Evolutionary conservation across 306 rosid species (phyloP), one percentile per base, ranked within the genome.

Genomic region (Neltuma alba): DNA sequence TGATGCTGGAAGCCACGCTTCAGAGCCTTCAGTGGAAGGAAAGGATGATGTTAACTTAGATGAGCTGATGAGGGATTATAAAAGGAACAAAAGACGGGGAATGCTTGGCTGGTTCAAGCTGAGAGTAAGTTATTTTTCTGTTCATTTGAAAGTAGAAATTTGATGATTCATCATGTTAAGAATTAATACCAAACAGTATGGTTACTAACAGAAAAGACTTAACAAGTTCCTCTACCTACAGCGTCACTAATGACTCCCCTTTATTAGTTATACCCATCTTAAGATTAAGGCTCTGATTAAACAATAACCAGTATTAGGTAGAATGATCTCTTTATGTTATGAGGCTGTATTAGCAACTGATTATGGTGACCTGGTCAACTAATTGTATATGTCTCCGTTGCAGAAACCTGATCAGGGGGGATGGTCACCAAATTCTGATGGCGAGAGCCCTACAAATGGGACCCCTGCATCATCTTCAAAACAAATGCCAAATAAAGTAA

Each of bases 61-160:
- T 74, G 97, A 93, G 80, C 76, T 91, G 85, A 94, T 82, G 71
- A 91, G 87, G 72, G 97, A 89, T 84, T 87, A 81, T 75, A 93
- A 80, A 87, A 87, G 89, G 69, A 86, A 81, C 88, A 89, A 75
- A 84, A 88, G 75, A 52, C 93, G 92, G 7, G 97, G 97, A 79
- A 88, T 91, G 97, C 93, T 93, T 67, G 85, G 92, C 80, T 93
- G 98, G 98, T 89, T 93, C 84, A 93, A 91, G 84, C 77, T 86
- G 72, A 86, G 84, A 76, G 98, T 91, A 84, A 75, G 87, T 75
- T 79, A 77, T 57, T 75, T 71, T 76, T 47, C 81, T 21, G 31
- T 20, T 69, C 30, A 40, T 72, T 77, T 78, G 71, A 87, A 33
- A 21, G 25, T 77, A 70, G 58, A 34, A 67, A 76, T 34, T 76